These are phyloP conservation scores for Oleoguttula mirabilis DNA, from an alignment of 495 filamentous ascomycete species.

Conservation along the genomic window DNA sequence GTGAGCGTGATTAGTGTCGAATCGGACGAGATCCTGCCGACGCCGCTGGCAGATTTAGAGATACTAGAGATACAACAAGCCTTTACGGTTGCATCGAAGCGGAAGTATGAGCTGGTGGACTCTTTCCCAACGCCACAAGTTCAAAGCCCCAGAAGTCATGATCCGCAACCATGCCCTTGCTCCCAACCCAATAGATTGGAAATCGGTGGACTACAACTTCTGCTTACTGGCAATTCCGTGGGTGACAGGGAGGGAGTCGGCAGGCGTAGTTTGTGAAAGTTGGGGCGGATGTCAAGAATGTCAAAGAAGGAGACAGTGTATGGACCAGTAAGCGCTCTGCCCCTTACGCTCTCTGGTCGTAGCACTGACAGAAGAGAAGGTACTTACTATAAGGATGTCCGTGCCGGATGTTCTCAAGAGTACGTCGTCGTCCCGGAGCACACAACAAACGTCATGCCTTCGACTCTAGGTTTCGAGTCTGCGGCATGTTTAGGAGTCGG, in stretches of 20 bases:
- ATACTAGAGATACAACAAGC: too few species aligned
- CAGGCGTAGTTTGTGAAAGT: constrained; percentile 30
- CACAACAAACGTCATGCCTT: neutral
- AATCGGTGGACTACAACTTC: constrained; percentile 50
- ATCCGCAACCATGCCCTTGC: constrained; percentile 38
- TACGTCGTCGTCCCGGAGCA: neutral
- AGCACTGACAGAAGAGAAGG: neutral
- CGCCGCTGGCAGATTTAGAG: too few species aligned
- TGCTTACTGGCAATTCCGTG: constrained; percentile 53
- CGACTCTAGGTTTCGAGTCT: neutral
- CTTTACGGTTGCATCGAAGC: too few species aligned
- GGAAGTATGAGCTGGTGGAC: too few species aligned
- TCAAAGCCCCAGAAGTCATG: too few species aligned
- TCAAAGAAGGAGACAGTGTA: neutral
- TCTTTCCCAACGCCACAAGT: too few species aligned
- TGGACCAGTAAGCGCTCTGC: neutral
- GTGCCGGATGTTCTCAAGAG: neutral
- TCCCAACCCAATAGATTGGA: constrained; percentile 64
- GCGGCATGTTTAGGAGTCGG: neutral
- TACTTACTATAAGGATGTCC: neutral
- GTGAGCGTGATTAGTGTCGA: too few species aligned
- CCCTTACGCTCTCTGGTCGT: too few species aligned
- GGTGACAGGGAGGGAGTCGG: constrained; percentile 53
- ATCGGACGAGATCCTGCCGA: too few species aligned
- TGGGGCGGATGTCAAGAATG: neutral